Conservation (phyloP, 2,329 filamentous ascomycete species). For the Verticillium zaregamsianum region DNA sequence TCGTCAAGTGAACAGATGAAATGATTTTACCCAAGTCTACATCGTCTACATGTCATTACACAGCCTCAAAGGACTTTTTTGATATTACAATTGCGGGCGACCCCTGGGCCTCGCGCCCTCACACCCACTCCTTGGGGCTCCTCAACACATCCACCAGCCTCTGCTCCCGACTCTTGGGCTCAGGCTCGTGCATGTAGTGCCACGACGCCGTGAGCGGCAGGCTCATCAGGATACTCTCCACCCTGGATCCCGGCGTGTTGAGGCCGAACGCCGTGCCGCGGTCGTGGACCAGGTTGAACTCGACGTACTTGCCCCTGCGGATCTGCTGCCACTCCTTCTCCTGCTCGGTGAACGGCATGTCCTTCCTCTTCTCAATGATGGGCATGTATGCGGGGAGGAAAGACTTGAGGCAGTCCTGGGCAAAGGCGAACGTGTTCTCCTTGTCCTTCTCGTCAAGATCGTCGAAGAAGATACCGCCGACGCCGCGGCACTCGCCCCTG, state of each 20-base stretch:
- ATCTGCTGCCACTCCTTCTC: conserved; percentile 98
- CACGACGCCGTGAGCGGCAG: conserved; percentile 88
- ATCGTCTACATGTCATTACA: not conserved
- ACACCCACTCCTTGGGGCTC: conserved; percentile 65
- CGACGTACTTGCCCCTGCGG: conserved; percentile 89
- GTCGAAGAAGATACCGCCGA: conserved; percentile 98
- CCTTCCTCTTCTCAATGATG: conserved; percentile 82
- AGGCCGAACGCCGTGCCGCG: conserved; percentile 91
- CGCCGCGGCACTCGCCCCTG: conserved; percentile 76
- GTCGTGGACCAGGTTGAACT: conserved; percentile 98
- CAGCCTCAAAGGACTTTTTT: not conserved
- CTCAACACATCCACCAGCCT: conserved; percentile 69
- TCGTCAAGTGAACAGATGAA: not conserved
- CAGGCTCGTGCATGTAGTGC: conserved; percentile 91
- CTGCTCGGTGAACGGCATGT: conserved; percentile 80
- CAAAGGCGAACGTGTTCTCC: conserved; percentile 85
- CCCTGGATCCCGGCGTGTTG: conserved; percentile 83
- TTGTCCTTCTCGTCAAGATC: conserved; percentile 89
- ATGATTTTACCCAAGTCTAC: not conserved
- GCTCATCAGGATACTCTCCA: conserved; percentile 98
- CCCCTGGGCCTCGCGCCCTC: conserved; percentile 15
- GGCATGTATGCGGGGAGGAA: conserved; percentile 91
- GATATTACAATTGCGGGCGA: not conserved
- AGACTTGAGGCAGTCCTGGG: conserved; percentile 77
- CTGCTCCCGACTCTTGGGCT: conserved; percentile 72